Base-by-base conservation (phyloP, 768 basidiomycete genomes). In the Podaxis sp. region DNA sequence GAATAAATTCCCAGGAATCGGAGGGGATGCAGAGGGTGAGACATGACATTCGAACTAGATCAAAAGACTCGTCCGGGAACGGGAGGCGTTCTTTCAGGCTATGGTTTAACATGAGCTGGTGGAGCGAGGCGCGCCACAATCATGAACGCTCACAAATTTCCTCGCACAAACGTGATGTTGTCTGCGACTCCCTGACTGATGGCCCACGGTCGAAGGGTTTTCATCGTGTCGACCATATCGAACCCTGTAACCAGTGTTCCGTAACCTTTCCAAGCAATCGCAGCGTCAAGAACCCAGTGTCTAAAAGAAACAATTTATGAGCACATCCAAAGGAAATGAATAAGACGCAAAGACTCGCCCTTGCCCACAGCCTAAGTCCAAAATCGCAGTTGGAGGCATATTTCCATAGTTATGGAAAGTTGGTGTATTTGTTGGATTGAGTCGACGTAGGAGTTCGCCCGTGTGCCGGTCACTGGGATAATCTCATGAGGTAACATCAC, bases 321-420 rank as follows among this genome's bases (percentile, higher is more conserved):
- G 46, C 28, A 11, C 38, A 40, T 15, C 38, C 12, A 22, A 26
- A 11, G 60, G 33, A 3, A 30, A 2, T 46, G 8, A 15, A 20
- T 13, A 22, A 36, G 28, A 58, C 13, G 20, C 50, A 62, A 28
- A 26, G 28, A 33, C 69, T 60, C 58, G 74, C 74, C 90, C 89
- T 63, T 84, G 68, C 4, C 91, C 90, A 70, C 90, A 91, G 1
- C 91, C 91, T 5, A 93, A 73, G 67, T 93, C 91, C 12, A 93
- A 80, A 37, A 89, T 84, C 38, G 78, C 73, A 0, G 71, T 68
- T 1, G 89, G 87, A 0, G 80, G 78, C 13, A 70, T 70, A 48
- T 78, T 77, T 30, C 77, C 70, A 68, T 82, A 82, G 66, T 82
- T 71, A 65, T 83, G 78, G 66, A 91, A 91, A 0, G 83, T 83